phyloP scores from a whole-genome alignment of 2,329 filamentous ascomycete species.

The Aspergillus nomiae region DNA sequence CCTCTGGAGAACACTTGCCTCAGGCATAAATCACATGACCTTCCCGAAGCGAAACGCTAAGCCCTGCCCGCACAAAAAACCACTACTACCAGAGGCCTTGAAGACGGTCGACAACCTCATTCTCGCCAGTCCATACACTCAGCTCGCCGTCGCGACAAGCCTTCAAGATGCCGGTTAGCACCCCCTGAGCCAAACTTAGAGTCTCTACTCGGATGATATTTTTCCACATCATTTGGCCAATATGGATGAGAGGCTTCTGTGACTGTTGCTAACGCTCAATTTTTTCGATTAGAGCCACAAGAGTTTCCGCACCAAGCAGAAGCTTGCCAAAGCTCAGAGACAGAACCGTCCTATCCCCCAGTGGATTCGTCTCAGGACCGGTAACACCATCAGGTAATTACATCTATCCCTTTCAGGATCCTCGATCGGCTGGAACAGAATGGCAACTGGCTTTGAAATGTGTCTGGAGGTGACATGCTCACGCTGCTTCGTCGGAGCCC shows the following conservation, averaged over 20 bases:
- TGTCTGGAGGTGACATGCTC: not conserved
- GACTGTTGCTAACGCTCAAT: conserved; percentile 13
- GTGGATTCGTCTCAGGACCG: conserved; percentile 98
- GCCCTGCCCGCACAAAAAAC: conserved; percentile 45
- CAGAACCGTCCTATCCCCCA: conserved; percentile 99
- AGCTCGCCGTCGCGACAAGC: conserved; percentile 46
- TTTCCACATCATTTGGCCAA: not conserved
- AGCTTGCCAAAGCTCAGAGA: conserved; percentile 99
- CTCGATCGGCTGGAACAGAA: not conserved
- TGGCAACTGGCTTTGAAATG: not conserved
- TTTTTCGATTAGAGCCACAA: conserved; percentile 79
- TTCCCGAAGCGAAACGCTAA: conserved; percentile 41
- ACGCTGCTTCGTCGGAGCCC: not conserved
- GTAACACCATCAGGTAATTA: conserved; percentile 98
- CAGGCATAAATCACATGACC: conserved; percentile 38
- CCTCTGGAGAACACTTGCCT: conserved; percentile 10
- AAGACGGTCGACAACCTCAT: conserved; percentile 39
- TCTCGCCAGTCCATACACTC: conserved; percentile 35
- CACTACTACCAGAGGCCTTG: conserved; percentile 29
- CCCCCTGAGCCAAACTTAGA: conserved; percentile 1
- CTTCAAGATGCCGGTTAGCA: conserved; percentile 60
- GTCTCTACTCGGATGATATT: not conserved
- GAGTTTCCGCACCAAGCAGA: conserved; percentile 99
- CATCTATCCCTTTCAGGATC: conserved; percentile 11
- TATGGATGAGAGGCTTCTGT: not conserved